These are phyloP conservation scores for Ajuga reptans DNA, from an alignment of 305 asterid species.

Conservation along the genomic window DNA sequence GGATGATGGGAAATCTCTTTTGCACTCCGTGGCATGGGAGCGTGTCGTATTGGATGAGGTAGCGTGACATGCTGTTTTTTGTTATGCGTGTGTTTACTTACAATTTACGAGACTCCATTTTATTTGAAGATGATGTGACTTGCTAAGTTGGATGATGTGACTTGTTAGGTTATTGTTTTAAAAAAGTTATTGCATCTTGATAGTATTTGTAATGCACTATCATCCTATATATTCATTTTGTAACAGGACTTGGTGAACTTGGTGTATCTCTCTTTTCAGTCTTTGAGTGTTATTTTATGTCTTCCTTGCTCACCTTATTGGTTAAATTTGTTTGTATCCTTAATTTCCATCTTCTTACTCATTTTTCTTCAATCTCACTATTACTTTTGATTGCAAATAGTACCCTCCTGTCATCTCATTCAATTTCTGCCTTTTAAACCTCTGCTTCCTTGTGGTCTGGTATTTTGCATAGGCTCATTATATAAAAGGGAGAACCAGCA, in stretches of 20 bases:
- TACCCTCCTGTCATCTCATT: neutral
- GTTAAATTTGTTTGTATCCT: slow-evolving; percentile 1
- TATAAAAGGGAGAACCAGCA: slow-evolving; percentile 72
- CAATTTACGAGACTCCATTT: slow-evolving; percentile 4
- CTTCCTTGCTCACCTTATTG: neutral
- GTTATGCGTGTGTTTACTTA: neutral
- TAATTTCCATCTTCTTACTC: neutral
- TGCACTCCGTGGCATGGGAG: slow-evolving; percentile 76
- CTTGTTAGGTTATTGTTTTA: too few relatives aligned
- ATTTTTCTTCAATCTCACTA: neutral
- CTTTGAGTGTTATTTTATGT: neutral
- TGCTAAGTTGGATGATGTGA: too few relatives aligned
- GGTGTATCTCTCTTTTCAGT: neutral
- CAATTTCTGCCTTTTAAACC: neutral
- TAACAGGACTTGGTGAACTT: neutral
- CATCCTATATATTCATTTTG: neutral
- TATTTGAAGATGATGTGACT: neutral
- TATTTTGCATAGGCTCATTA: slow-evolving; percentile 62
- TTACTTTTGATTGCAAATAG: neutral
- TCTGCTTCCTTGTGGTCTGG: neutral
- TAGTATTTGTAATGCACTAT: neutral
- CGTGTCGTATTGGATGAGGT: slow-evolving; percentile 92
- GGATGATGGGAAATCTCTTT: slow-evolving; percentile 42
- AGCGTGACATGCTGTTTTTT: slow-evolving; percentile 5
- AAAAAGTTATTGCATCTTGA: too few relatives aligned